Conservation (phyloP, 1,284 basidiomycete genomes). For the Sanghuangporus sanghuang region DNA sequence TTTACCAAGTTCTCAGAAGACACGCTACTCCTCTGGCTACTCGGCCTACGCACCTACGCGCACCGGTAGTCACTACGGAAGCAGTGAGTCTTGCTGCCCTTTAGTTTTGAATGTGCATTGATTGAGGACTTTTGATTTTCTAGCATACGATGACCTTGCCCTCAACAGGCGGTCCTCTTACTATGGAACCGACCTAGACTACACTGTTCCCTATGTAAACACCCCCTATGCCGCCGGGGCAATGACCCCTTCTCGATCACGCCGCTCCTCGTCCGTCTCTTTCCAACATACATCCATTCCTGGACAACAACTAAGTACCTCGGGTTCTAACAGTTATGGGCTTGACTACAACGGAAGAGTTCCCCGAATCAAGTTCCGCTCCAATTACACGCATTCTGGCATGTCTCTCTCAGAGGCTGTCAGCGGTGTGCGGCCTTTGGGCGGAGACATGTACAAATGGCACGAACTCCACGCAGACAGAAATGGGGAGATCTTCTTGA, state of each 20-base stretch:
- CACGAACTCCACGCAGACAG: conserved; percentile 60
- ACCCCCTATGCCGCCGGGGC: conserved; percentile 8
- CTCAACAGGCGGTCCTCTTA: conserved; percentile 27
- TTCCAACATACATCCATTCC: conserved; percentile 28
- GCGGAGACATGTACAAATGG: conserved; percentile 51
- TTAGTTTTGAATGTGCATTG: neutral
- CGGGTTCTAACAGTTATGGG: conserved; percentile 35
- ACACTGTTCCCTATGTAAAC: neutral
- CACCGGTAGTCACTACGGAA: conserved; percentile 13
- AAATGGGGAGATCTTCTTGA: conserved; percentile 54
- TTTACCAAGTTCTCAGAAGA: neutral
- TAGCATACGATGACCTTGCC: conserved; percentile 46
- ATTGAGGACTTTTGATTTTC: neutral
- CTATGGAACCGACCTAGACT: conserved; percentile 25
- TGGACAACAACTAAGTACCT: conserved; percentile 30
- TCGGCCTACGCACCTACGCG: conserved; percentile 14
- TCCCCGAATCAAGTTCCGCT: conserved; percentile 60
- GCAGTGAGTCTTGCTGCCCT: neutral
- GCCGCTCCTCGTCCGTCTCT: conserved; percentile 57
- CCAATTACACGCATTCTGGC: conserved; percentile 61
- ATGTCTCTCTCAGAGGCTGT: conserved; percentile 68
- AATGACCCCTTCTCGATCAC: conserved; percentile 32
- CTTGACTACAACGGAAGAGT: conserved; percentile 42
- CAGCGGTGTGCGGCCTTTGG: conserved; percentile 52
- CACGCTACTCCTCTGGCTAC: neutral